These are phyloP conservation scores for Hirsutella rhossiliensis DNA, from an alignment of 2,329 filamentous ascomycete species.

Conservation along the genomic window DNA sequence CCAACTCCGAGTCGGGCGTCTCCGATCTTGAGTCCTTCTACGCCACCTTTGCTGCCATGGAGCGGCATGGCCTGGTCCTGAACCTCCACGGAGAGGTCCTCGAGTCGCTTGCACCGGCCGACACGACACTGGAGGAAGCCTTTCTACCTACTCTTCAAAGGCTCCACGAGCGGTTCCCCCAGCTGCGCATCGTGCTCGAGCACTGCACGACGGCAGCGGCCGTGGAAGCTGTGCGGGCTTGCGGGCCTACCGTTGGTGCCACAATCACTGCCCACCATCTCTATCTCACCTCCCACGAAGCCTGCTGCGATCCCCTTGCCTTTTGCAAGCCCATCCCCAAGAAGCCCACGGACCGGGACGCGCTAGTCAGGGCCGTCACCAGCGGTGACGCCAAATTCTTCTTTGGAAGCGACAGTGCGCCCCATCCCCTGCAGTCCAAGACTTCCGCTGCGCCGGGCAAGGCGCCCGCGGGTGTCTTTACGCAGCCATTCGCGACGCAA, in stretches of 20 bases:
- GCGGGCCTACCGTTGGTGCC: constrained; percentile 59
- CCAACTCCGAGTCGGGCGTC: constrained; percentile 58
- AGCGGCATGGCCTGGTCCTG: constrained; percentile 67
- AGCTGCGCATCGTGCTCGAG: constrained; percentile 56
- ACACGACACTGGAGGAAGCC: constrained; percentile 26
- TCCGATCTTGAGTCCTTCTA: constrained; percentile 59
- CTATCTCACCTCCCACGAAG: constrained; percentile 52
- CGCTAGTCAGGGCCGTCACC: constrained; percentile 53
- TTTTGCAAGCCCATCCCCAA: constrained; percentile 75
- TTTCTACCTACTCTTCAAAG: constrained; percentile 72
- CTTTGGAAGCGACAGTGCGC: constrained; percentile 50
- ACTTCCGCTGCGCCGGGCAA: constrained; percentile 25
- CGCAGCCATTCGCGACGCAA: constrained; percentile 58
- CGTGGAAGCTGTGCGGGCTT: constrained; percentile 62
- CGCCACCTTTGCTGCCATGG: constrained; percentile 81
- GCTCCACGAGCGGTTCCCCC: constrained; percentile 65
- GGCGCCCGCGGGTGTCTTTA: constrained; percentile 66
- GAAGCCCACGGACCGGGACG: constrained; percentile 48
- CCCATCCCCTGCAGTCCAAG: constrained; percentile 51
- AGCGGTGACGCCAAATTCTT: constrained; percentile 56
- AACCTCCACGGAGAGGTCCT: constrained; percentile 86
- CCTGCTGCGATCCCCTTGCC: constrained; percentile 36
- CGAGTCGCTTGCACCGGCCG: constrained; percentile 21
- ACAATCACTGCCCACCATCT: constrained; percentile 85
- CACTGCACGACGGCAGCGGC: constrained; percentile 83